Evolutionary conservation across 2,329 filamentous ascomycete species (phyloP), one percentile per base, ranked within the genome.

Genomic region (Magnaporthiopsis incrustans): DNA sequence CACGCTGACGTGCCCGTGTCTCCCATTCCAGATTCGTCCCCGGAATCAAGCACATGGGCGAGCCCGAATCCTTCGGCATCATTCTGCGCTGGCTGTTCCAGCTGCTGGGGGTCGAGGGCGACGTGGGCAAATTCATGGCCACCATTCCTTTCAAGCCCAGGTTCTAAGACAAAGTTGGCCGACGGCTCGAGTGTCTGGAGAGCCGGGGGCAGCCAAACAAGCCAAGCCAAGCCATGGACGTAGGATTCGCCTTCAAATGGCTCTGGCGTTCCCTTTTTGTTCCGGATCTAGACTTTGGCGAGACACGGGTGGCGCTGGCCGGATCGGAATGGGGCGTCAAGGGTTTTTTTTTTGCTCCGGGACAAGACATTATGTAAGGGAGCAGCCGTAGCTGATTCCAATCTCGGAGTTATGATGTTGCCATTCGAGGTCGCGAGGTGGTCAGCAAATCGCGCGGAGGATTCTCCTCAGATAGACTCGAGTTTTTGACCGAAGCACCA

Each of bases 41-140:
- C n/a, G 69, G 66, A 2, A 65, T 35, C 33, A 75, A 75, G 64
- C 74, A 76, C 33, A 76, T 76, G 74, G 74, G 74, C 4, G 74
- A 76, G 64, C 73, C 74, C 6, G 68, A 70, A 25, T 72, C 71
- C 2, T 75, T 74, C 63, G 60, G 65, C 35, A 67, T 75, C 30
- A 72, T 74, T 57, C 62, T 76, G 32, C 44, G 67, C n/a, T 75
- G 73, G 72, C 67, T 76, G 7, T 71, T 74, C 57, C 67, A 69
- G 60, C 12, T 75, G n/a, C 62, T 76, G 5, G 73, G 70, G 5
- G 59, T 76, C 59, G 64, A 70, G 10, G 71, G 69, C 18, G 69
- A 74, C 61, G 58, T 67, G 11, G 26, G 30, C 12, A 15, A 32
- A 15, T 58, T 58, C 12, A 30, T 58, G 57, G 18, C 25, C 26